phyloP scores from a whole-genome alignment of 768 basidiomycete species.

The Suillus subalutaceus region DNA sequence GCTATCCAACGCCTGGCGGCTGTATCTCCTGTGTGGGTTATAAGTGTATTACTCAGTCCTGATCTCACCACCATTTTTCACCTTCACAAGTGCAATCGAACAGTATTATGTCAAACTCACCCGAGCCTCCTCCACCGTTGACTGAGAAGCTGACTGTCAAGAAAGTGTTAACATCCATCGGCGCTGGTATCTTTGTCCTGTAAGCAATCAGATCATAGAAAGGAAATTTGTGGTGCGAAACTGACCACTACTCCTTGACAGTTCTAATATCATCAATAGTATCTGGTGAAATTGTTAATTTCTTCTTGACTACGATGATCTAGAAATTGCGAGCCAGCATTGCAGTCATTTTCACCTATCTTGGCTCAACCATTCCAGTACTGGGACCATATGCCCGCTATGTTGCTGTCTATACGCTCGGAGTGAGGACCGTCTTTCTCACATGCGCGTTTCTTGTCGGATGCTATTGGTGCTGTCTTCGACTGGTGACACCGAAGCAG shows the following conservation, averaged over 20 bases:
- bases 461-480: not conserved
- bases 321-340: not conserved
- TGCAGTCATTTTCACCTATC: not conserved
- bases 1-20: too few relatives aligned
- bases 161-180: not conserved
- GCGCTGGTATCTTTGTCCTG: not conserved
- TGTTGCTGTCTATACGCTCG: not conserved
- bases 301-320: not conserved
- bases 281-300: conserved; percentile 4
- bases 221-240: not conserved
- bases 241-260: not conserved
- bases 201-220: not conserved
- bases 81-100: not conserved
- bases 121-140: not conserved
- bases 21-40: too few relatives aligned
- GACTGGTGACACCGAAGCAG: not conserved
- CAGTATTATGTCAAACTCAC: not conserved
- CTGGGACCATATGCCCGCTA: not conserved
- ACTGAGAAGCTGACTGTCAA: not conserved
- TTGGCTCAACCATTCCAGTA: not conserved
- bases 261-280: not conserved
- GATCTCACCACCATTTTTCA: too few relatives aligned
- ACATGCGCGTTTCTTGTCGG: not conserved
- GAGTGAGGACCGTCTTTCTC: not conserved
- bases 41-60: too few relatives aligned